These are phyloP conservation scores for Heimioporus retisporus DNA, from an alignment of 1,284 basidiomycete species.

Conservation along the genomic window DNA sequence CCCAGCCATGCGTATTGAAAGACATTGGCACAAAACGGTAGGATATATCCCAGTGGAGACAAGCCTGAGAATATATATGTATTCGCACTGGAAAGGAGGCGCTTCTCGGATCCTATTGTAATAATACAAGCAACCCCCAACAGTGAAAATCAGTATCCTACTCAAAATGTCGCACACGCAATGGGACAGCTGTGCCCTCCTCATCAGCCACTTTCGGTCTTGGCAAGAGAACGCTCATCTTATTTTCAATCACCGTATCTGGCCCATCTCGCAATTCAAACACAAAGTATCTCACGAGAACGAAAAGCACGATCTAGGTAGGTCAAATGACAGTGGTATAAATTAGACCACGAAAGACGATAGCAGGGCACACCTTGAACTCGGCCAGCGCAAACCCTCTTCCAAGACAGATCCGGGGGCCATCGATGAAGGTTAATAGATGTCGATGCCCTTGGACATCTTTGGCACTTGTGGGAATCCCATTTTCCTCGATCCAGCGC, in stretches of 20 bases:
- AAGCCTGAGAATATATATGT: too few relatives aligned
- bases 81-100: too few relatives aligned
- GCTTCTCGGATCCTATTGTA: too few relatives aligned
- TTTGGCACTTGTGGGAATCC: conserved; percentile 27
- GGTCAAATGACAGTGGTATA: background rate
- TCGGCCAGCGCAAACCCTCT: conserved; percentile 44
- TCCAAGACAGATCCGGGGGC: conserved; percentile 43
- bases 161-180: background rate
- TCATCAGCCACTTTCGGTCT: background rate
- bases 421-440: conserved; percentile 42
- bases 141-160: background rate
- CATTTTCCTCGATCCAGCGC: conserved; percentile 48
- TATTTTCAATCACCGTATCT: conserved; percentile 47
- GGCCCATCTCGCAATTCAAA: conserved; percentile 58
- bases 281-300: conserved; percentile 56
- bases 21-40: too few relatives aligned
- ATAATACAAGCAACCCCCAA: too few relatives aligned
- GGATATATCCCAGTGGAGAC: too few relatives aligned
- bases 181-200: background rate
- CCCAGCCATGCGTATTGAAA: too few relatives aligned
- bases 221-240: conserved; percentile 47
- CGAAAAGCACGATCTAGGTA: conserved; percentile 55
- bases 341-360: too few relatives aligned
- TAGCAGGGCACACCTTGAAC: conserved; percentile 34
- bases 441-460: conserved; percentile 41